Conservation (phyloP, 305 asterid genomes). For the Fraxinus ornus region DNA sequence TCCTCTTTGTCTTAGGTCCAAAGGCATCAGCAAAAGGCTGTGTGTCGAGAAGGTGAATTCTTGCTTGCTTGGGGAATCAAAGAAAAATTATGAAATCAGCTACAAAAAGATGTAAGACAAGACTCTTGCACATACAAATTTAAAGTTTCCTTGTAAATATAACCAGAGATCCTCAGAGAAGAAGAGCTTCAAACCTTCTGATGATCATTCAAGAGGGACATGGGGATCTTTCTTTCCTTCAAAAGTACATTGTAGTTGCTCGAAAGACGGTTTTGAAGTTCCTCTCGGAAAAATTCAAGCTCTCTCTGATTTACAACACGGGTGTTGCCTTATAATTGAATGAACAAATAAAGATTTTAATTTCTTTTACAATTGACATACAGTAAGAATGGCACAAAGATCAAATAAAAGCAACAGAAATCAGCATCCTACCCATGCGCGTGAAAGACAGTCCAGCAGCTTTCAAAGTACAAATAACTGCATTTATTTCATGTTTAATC, state of each 20-base stretch:
- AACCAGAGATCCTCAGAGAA: conserved; percentile 4
- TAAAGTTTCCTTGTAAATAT: conserved; percentile 1
- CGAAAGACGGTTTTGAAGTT: conserved; percentile 63
- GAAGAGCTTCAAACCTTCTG: conserved; percentile 57
- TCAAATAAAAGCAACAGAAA: background rate
- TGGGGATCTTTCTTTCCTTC: conserved; percentile 84
- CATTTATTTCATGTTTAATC: background rate
- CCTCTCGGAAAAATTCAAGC: conserved; percentile 86
- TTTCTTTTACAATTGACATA: background rate
- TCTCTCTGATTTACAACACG: conserved; percentile 79
- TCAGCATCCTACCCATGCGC: background rate
- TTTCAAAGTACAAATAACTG: background rate
- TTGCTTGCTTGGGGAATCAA: conserved; percentile 62
- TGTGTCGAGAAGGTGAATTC: conserved; percentile 93
- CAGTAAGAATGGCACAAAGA: background rate
- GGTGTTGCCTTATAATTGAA: conserved; percentile 59
- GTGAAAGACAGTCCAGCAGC: background rate
- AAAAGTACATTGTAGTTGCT: conserved; percentile 78
- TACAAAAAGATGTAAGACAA: conserved; percentile 6
- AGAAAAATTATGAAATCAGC: conserved; percentile 20
- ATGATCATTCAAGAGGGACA: conserved; percentile 83
- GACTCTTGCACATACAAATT: background rate
- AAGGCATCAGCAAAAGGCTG: conserved; percentile 85
- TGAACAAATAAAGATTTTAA: background rate
- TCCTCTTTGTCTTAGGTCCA: conserved; percentile 87